Conservation (phyloP, 2,329 filamentous ascomycete genomes). For the Lizonia empirigonia region DNA sequence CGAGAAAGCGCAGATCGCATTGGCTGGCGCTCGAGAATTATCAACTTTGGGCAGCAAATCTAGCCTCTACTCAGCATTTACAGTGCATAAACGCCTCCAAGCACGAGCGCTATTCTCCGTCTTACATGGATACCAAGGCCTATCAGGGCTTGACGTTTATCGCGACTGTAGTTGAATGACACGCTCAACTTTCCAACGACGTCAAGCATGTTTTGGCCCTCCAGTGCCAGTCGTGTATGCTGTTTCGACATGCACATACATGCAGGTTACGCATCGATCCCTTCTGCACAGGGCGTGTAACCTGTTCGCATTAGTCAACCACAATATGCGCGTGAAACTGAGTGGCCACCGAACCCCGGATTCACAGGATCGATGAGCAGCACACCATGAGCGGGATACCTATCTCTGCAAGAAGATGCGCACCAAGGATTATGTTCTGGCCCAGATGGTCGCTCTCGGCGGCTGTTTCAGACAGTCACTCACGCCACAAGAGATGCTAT, state of each 20-base stretch:
- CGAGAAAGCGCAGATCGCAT: background rate
- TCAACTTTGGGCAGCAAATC: slow-evolving; percentile 1
- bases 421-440: background rate
- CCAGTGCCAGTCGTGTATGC: no score
- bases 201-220: background rate
- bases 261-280: background rate
- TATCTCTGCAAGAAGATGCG: no score
- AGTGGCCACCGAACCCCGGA: background rate
- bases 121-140: background rate
- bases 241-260: background rate
- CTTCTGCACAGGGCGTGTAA: slow-evolving; percentile 11
- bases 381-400: no score
- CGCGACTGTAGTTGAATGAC: background rate
- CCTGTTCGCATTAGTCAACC: slow-evolving; percentile 1
- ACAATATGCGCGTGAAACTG: no score
- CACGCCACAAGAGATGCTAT: background rate
- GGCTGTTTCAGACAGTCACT: background rate
- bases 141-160: slow-evolving; percentile 8
- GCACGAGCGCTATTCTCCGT: slow-evolving; percentile 4
- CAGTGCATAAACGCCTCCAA: slow-evolving; percentile 1
- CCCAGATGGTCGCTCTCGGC: background rate
- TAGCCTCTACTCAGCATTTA: background rate
- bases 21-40: background rate
- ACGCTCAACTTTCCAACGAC: background rate
- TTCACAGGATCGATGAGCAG: background rate